A percentile compares a stretch with the other conserved stretches of the same genome.
These are phyloP conservation scores for Aspergillus brasiliensis DNA, from an alignment of 2,329 filamentous ascomycete genomes.

Conservation along the genomic window DNA sequence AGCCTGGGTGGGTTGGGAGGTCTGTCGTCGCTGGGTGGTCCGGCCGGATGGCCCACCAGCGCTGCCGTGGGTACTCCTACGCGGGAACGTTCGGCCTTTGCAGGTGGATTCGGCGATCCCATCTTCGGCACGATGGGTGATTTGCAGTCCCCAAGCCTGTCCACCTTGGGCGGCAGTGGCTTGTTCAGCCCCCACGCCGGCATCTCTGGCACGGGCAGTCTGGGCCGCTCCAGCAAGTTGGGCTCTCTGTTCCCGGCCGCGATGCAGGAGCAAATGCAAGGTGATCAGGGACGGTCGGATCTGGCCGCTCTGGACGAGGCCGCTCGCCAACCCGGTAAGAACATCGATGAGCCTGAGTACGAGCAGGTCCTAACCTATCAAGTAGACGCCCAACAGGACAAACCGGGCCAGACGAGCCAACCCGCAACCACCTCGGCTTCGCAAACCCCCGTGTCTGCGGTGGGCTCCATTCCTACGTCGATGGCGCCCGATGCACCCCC, in stretches of 20 bases:
- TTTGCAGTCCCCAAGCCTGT: constrained; percentile 58
- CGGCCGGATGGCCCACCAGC: constrained; percentile 55
- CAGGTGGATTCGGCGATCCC: constrained; percentile 57
- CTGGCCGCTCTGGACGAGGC: constrained; percentile 58
- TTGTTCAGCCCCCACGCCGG: constrained; percentile 66
- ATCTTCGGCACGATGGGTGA: constrained; percentile 78
- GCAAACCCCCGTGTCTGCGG: constrained; percentile 40
- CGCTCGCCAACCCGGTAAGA: constrained; percentile 59
- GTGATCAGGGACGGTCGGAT: constrained; percentile 62
- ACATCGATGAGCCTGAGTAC: neutral
- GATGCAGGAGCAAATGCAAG: constrained; percentile 89
- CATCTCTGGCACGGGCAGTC: constrained; percentile 62
- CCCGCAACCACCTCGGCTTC: constrained; percentile 36
- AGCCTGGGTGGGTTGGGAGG: constrained; percentile 55
- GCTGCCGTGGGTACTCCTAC: constrained; percentile 75
- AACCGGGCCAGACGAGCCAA: constrained; percentile 30
- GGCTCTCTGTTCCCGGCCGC: constrained; percentile 83
- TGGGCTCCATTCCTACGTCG: constrained; percentile 34
- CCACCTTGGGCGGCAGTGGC: constrained; percentile 45
- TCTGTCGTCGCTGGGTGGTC: constrained; percentile 57
- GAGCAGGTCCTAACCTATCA: neutral
- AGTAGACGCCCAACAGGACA: constrained; percentile 34
- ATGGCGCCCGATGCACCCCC: constrained; percentile 35
- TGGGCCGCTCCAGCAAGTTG: constrained; percentile 77
- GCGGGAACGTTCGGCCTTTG: constrained; percentile 56